phyloP scores from a whole-genome alignment of 371 early-diverging fungal genomes.

The Choanephora cucurbitarum region DNA sequence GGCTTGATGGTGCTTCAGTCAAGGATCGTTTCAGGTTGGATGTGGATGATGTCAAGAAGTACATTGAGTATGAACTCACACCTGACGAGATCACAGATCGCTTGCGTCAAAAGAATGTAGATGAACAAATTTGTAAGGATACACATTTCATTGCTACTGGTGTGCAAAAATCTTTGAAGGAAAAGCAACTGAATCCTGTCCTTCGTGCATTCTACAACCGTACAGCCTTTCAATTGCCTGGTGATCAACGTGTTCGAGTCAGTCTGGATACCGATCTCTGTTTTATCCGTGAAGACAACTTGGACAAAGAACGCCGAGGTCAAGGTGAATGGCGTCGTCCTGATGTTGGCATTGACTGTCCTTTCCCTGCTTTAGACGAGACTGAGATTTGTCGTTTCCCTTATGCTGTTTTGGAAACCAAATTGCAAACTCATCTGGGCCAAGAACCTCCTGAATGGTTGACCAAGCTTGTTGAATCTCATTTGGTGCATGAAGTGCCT shows the following conservation, averaged over 20 bases:
- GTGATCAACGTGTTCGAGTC: slow-evolving; percentile 94
- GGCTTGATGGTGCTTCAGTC: slow-evolving; percentile 94
- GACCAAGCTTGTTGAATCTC: slow-evolving; percentile 79
- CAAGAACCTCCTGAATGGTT: slow-evolving; percentile 96
- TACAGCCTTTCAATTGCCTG: slow-evolving; percentile 98
- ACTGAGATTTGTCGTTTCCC: slow-evolving; percentile 91
- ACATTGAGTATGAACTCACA: slow-evolving; percentile 81
- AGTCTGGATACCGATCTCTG: slow-evolving; percentile 97
- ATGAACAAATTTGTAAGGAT: slow-evolving; percentile 53
- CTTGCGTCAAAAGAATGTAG: slow-evolving; percentile 67
- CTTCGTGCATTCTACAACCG: slow-evolving; percentile 95
- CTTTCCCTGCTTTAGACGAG: slow-evolving; percentile 72
- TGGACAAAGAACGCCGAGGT: slow-evolving; percentile 55
- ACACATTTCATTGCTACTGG: slow-evolving; percentile 54
- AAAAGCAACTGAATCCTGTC: slow-evolving; percentile 80
- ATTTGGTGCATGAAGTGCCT: slow-evolving; percentile 93
- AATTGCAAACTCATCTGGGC: slow-evolving; percentile 90
- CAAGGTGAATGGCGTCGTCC: slow-evolving; percentile 92
- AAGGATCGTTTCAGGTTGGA: slow-evolving; percentile 62
- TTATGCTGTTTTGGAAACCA: slow-evolving; percentile 97
- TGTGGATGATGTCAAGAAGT: slow-evolving; percentile 44
- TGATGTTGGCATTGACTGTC: slow-evolving; percentile 86
- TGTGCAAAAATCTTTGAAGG: slow-evolving; percentile 72
- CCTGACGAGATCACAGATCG: slow-evolving; percentile 83
- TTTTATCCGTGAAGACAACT: slow-evolving; percentile 95